Evolutionary conservation across 2,329 filamentous ascomycete genomes (phyloP).

Genomic region (Rhynchosporium agropyri): DNA sequence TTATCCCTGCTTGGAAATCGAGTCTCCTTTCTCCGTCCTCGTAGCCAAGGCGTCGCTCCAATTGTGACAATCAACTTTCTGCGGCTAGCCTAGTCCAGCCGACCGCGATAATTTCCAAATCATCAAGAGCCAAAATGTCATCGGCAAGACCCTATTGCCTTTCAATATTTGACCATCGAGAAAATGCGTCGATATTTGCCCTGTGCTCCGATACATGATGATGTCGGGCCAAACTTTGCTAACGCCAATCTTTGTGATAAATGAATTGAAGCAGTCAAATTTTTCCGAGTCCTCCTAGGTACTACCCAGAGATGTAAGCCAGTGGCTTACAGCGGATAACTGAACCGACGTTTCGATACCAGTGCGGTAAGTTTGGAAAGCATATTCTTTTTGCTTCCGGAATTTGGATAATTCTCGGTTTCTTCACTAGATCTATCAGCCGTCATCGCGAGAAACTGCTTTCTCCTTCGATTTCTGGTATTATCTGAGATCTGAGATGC

Average conservation of each 20-base stretch:
- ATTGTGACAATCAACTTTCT: background rate
- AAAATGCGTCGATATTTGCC: slow-evolving; percentile 8
- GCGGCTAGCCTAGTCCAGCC: background rate
- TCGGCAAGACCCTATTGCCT: background rate
- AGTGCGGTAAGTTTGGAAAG: background rate
- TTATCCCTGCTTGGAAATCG: background rate
- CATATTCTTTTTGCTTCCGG: background rate
- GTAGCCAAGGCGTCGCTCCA: background rate
- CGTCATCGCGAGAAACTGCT: background rate
- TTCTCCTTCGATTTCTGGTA: background rate
- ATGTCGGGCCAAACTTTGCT: slow-evolving; percentile 4
- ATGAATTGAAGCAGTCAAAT: background rate
- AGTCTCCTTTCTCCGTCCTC: background rate
- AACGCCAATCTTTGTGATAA: background rate
- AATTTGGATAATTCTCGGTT: background rate
- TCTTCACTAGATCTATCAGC: background rate
- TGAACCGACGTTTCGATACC: background rate
- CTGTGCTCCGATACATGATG: slow-evolving; percentile 10
- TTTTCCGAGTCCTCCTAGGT: background rate
- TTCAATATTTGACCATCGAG: background rate
- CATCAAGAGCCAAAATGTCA: background rate
- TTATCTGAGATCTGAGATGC: no score
- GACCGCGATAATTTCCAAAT: background rate
- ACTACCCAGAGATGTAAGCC: background rate
- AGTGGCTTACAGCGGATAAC: background rate